phyloP scores from a whole-genome alignment of 345 rosid genomes.

The Sonneratia alba region DNA sequence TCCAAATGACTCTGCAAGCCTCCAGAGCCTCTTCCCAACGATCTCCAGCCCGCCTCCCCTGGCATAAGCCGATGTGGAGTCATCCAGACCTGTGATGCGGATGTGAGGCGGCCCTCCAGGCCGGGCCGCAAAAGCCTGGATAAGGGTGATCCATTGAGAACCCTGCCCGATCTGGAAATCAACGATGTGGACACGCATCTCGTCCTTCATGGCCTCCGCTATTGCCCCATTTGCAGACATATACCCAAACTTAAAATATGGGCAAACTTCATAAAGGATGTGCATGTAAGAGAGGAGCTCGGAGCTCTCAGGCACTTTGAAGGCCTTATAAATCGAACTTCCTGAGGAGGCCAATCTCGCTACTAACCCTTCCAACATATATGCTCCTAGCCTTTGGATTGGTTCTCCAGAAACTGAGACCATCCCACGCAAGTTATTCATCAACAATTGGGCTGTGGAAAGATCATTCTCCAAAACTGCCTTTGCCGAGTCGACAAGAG shows the following conservation, averaged over 20 bases:
- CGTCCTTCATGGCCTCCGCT: conserved; percentile 93
- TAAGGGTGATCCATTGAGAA: conserved; percentile 77
- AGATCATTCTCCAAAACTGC: conserved; percentile 69
- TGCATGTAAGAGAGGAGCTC: conserved; percentile 70
- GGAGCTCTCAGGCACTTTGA: conserved; percentile 64
- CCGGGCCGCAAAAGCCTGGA: conserved; percentile 91
- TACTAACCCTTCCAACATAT: conserved; percentile 85
- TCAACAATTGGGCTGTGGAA: conserved; percentile 53
- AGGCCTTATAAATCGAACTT: conserved; percentile 62
- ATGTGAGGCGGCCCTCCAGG: conserved; percentile 85
- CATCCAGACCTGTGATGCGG: conserved; percentile 70
- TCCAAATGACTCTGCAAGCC: conserved; percentile 47
- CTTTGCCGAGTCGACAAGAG: conserved; percentile 61
- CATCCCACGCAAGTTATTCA: conserved; percentile 60
- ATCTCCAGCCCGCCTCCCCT: conserved; percentile 63
- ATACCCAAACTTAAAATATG: conserved; percentile 88
- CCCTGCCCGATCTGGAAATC: conserved; percentile 93
- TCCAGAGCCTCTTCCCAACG: conserved; percentile 52
- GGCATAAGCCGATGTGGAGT: conserved; percentile 73
- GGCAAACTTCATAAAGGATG: conserved; percentile 78
- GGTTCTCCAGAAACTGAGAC: conserved; percentile 96
- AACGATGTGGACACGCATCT: conserved; percentile 65
- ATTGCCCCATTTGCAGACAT: conserved; percentile 96
- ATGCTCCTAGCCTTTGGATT: conserved; percentile 89
- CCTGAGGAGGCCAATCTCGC: conserved; percentile 78